These are phyloP conservation scores for Camellia oleifera DNA, from an alignment of 179 eudicot genomes.

Conservation along the genomic window DNA sequence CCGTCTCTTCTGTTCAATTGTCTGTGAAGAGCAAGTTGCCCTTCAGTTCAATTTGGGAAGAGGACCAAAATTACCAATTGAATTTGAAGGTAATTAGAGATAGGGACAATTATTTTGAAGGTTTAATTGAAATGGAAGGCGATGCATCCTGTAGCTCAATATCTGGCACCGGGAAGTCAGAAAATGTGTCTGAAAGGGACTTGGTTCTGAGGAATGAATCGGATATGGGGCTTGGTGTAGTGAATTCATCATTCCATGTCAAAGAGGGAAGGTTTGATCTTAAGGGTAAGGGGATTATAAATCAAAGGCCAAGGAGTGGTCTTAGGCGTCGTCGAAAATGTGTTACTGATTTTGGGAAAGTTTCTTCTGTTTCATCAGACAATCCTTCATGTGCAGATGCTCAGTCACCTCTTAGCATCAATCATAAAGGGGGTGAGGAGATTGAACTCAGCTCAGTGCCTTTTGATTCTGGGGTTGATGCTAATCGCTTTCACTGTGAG, in stretches of 20 bases:
- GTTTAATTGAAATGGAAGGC: slow-evolving; percentile 50
- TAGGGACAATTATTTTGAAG: slow-evolving; percentile 21
- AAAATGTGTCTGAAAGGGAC: slow-evolving; percentile 30
- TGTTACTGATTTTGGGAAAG: slow-evolving; percentile 35
- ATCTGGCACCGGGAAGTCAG: slow-evolving; percentile 40
- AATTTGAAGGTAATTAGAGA: slow-evolving; percentile 41
- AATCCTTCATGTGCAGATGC: slow-evolving; percentile 29
- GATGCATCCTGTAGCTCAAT: slow-evolving; percentile 67
- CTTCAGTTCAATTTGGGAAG: slow-evolving; percentile 41
- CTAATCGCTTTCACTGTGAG: slow-evolving; percentile 27
- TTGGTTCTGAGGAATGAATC: slow-evolving; percentile 17
- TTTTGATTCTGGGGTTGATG: slow-evolving; percentile 22
- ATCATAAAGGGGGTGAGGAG: slow-evolving; percentile 23
- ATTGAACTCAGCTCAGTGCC: slow-evolving; percentile 24
- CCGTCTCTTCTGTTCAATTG: slow-evolving; percentile 51
- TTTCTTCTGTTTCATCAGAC: slow-evolving; percentile 35
- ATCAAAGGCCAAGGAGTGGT: slow-evolving; percentile 43
- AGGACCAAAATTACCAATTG: slow-evolving; percentile 33
- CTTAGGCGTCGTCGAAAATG: slow-evolving; percentile 52
- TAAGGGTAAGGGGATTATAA: slow-evolving; percentile 51
- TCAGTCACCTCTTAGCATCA: slow-evolving; percentile 33
- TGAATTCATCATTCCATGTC: neutral
- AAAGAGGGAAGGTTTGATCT: slow-evolving; percentile 40
- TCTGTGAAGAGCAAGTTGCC: slow-evolving; percentile 65
- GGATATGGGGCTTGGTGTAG: slow-evolving; percentile 6